Base-by-base conservation (phyloP, 2,329 filamentous ascomycete genomes). In the Verticillium isaacii region DNA sequence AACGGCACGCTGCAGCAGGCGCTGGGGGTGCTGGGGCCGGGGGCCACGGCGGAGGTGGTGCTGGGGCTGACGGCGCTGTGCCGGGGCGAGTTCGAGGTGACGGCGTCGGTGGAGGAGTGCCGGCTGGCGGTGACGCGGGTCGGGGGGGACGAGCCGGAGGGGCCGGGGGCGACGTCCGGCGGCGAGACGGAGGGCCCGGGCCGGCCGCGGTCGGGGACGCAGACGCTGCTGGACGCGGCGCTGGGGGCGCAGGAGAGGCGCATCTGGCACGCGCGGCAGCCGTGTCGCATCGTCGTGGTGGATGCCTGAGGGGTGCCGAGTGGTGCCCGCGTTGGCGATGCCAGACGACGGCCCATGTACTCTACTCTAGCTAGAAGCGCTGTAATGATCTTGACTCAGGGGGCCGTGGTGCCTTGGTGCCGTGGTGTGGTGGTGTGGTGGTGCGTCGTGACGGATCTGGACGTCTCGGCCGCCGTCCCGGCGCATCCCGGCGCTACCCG, bases 1-100 rank as follows among this genome's bases (percentile, higher is more conserved):
- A 94, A 92, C 66, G 93, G 93, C 1, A 88, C 90, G 34, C 75
- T 97, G 62, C 93, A 97, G 75, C 88, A 89, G 69, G 81, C 85
- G 1, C 77, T 97, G 0, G 87, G 89, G 0, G 71, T 85, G 7
- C 72, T 97, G 1, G 74, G 76, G 6, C 85, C 87, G 0, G 83
- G 85, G 5, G 79, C 83, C 55, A 84, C 76, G n/a, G 80, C 82
- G 0, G 83, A 88, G 63, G 80, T 91, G 25, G 80, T 82, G 1
- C 75, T 96, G 4, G 90, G 90, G 5, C 82, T 93, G 54, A 91
- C 91, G 52, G 84, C 89, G 36, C 83, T 97, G 37, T 93, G 90
- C 66, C 83, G 87, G 55, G 93, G 93, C 17, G 87, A 91, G 66
- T 97, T 94, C 72, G 93, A 96, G 74, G 81, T 97, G 25, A 86